Conservation (phyloP, 176 grass and related monocot genomes). For the Chloris gayana region DNA sequence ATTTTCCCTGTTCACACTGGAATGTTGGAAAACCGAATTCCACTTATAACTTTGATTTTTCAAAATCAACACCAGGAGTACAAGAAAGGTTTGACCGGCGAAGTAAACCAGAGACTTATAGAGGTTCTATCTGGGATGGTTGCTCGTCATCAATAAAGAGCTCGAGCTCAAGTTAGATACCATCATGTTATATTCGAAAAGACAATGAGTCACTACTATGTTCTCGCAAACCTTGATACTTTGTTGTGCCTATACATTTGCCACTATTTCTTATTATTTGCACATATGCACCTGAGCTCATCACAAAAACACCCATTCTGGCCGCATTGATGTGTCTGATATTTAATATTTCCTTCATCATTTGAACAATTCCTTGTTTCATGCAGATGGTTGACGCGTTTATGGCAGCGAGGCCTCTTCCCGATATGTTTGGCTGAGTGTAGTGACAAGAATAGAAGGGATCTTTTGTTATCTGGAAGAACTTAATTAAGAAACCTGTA, state of each 20-base stretch:
- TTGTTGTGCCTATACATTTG: background rate
- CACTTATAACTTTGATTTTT: background rate
- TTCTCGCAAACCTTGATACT: background rate
- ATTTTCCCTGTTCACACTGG: background rate
- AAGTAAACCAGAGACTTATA: slow-evolving; percentile 70
- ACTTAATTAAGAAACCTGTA: background rate
- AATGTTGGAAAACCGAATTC: slow-evolving; percentile 1
- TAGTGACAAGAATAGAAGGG: background rate
- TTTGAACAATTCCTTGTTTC: slow-evolving; percentile 11
- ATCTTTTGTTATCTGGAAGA: slow-evolving; percentile 1
- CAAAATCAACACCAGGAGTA: slow-evolving; percentile 62
- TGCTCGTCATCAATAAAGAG: slow-evolving; percentile 69
- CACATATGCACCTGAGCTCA: background rate
- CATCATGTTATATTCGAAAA: background rate
- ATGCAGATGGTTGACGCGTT: slow-evolving; percentile 78
- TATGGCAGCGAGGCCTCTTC: slow-evolving; percentile 84
- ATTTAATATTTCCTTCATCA: background rate
- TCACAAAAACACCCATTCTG: background rate
- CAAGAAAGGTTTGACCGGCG: slow-evolving; percentile 81
- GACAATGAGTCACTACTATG: background rate
- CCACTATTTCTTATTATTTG: background rate
- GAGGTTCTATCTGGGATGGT: slow-evolving; percentile 68
- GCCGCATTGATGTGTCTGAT: background rate
- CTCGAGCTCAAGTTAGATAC: slow-evolving; percentile 54
- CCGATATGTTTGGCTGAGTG: slow-evolving; percentile 69